Base-by-base conservation (phyloP, 257 asterid species). In the Nyctanthes arbortristis region DNA sequence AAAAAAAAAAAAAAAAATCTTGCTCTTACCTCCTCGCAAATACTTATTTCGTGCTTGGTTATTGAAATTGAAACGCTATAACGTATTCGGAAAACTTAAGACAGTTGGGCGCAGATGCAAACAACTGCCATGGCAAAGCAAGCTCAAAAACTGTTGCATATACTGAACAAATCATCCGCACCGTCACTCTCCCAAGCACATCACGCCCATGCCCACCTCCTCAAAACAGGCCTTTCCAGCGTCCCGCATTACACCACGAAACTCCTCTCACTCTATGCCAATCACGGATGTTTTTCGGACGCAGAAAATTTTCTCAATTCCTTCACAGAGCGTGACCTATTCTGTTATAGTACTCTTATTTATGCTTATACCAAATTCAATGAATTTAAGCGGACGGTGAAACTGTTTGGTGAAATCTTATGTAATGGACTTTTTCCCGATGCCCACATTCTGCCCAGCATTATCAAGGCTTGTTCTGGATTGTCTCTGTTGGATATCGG, bases 391-490 rank as follows among this genome's bases (percentile, higher is more conserved):
- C 69, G 36, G 59, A 71, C 81, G 4, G 85, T 90, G 30, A 65
- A 69, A 62, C 69, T 90, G 35, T 84, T 93, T 78, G 69, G 76
- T 39, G 79, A 71, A 52, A 73, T 93, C 82, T 74, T 85, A 28
- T 70, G 54, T 1, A 6, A 30, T 37, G 68, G 76, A 7, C 47
- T 88, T 61, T 69, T 64, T 30, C 96, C 98, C 0, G 97, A 93
- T 75, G 75, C 89, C 58, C 86, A 79, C 62, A 71, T 93, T 47
- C 73, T 93, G 25, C 97, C 97, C 1, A 85, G 90, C 37, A 75
- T 80, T 66, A 61, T 86, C 75, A 90, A 82, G 80, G 95, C 93
- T 22, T 90, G 97, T 67, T 85, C 92, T 22, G 85, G 90, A 39
- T 70, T 92, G 60, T 60, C 74, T 24, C 71, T 79, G 36, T 74